Percentiles rank a stretch among this genome's conserved stretches.
phyloP scores from a whole-genome alignment of 805 yeast genomes.

The Starmerella apis region DNA sequence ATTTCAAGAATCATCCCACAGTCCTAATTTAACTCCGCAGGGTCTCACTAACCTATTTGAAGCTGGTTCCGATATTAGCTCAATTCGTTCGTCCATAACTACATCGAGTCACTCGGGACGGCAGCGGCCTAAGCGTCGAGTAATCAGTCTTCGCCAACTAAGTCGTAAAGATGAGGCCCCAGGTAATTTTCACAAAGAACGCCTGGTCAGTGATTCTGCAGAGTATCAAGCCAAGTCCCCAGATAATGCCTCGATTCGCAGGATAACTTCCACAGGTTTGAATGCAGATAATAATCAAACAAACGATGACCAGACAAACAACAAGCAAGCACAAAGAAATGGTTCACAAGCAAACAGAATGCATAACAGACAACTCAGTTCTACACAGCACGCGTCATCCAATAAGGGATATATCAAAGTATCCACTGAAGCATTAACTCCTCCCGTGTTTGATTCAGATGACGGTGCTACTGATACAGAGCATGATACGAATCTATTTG shows the following conservation, averaged over 20 bases:
- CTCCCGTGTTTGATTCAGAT: conserved; percentile 9
- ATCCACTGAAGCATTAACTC: conserved; percentile 11
- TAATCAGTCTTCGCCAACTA: conserved; percentile 17
- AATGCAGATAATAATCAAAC: no score
- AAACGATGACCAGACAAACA: no score
- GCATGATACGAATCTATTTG: background rate
- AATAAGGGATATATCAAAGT: no score
- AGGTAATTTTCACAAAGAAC: background rate
- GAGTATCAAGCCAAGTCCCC: background rate
- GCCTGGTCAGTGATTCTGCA: background rate
- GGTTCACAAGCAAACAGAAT: background rate
- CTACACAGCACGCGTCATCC: no score
- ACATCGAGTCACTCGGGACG: background rate
- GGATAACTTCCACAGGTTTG: no score
- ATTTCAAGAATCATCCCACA: background rate
- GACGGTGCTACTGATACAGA: conserved; percentile 8
- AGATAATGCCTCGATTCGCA: background rate
- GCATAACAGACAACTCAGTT: no score
- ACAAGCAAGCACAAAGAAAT: background rate
- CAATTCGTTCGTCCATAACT: background rate
- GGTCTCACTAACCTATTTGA: conserved; percentile 1
- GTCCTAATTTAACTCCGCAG: background rate
- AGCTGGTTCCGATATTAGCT: background rate
- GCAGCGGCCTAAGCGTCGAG: conserved; percentile 16
- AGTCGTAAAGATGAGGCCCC: background rate